Evolutionary conservation across 176 grass and related monocot species (phyloP).

Genomic region (Eragrostis nindensis): DNA sequence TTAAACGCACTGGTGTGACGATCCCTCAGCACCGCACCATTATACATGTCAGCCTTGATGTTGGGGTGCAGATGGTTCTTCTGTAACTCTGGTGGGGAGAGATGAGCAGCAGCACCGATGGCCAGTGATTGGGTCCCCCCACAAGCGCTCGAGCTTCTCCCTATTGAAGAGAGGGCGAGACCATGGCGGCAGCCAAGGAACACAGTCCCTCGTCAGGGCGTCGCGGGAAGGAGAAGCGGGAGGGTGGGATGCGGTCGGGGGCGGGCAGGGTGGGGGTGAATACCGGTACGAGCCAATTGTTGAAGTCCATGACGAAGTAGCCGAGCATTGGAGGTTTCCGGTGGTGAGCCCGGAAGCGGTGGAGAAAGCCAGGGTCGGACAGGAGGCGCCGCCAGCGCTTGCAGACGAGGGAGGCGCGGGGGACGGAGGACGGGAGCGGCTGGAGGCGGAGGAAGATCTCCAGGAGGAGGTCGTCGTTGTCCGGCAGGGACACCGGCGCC

Average conservation of each 20-base stretch:
- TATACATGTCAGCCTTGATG: not conserved
- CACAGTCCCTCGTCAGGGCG: not conserved
- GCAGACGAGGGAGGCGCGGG: not conserved
- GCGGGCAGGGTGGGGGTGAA: not conserved
- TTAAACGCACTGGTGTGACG: not conserved
- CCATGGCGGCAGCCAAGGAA: not conserved
- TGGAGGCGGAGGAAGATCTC: slow-evolving; percentile 14
- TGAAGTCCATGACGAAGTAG: not conserved
- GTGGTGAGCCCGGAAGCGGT: slow-evolving; percentile 12
- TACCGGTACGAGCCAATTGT: rapidly evolving
- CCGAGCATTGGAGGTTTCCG: not conserved
- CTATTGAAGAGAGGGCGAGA: not conserved
- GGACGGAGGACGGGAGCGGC: not conserved
- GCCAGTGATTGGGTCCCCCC: slow-evolving; percentile 2
- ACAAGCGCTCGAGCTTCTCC: not conserved
- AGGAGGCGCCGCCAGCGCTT: slow-evolving; percentile 10
- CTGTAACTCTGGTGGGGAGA: not conserved
- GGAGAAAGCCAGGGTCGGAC: not conserved
- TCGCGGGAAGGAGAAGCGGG: not conserved
- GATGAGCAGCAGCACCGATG: not conserved
- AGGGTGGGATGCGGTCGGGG: not conserved
- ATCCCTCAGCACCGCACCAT: not conserved
- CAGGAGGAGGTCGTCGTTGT: not conserved
- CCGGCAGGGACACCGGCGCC: not conserved
- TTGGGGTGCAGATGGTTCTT: not conserved